Evolutionary conservation across 495 filamentous ascomycete genomes (phyloP).

Genomic region (Amphirosellinia nigrospora): DNA sequence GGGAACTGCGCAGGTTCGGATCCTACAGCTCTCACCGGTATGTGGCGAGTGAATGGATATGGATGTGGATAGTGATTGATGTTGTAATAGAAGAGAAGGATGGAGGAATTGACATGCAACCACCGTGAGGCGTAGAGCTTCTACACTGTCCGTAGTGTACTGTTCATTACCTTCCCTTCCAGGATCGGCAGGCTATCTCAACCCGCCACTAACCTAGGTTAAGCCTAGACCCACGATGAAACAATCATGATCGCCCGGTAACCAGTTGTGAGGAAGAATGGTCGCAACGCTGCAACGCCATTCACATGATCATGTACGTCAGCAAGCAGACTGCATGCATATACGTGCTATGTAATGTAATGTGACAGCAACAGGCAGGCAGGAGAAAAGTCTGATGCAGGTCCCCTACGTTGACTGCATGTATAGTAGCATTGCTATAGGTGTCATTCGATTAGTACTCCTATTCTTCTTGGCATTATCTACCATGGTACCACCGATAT

Average conservation of each 20-base stretch:
- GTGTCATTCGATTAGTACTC: background rate
- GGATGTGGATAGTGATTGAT: background rate
- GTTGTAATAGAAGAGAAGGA: background rate
- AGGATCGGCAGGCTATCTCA: background rate
- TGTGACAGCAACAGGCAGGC: background rate
- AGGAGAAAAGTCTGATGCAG: background rate
- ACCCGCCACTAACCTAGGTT: background rate
- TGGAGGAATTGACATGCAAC: background rate
- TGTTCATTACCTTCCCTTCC: background rate
- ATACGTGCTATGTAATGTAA: background rate
- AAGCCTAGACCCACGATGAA: background rate
- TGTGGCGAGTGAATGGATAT: background rate
- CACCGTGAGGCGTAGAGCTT: background rate
- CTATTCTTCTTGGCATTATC: background rate
- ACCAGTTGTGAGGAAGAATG: background rate
- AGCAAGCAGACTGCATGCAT: background rate
- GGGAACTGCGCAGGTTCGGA: background rate
- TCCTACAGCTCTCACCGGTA: background rate
- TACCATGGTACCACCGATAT: background rate
- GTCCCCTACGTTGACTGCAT: background rate
- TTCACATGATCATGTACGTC: background rate
- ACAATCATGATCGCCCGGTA: background rate
- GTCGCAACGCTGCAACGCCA: background rate
- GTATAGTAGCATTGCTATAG: background rate
- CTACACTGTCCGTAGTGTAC: background rate